Conservation (phyloP, 768 basidiomycete genomes). For the Tricholoma terreum region DNA sequence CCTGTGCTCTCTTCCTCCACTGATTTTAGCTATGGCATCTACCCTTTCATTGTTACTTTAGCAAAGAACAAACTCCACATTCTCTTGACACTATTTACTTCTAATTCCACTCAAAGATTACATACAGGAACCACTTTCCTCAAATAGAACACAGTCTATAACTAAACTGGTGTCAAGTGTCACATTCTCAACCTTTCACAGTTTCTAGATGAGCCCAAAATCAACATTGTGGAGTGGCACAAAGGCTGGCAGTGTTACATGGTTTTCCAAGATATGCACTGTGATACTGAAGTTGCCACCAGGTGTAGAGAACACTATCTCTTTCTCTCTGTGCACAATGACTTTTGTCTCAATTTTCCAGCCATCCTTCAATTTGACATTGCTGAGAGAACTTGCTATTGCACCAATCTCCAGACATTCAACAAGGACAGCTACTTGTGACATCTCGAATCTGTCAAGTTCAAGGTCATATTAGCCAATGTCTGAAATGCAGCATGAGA, state of each 20-base stretch:
- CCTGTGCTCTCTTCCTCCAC: neutral
- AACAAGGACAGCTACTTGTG: too few relatives aligned
- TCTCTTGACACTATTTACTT: neutral
- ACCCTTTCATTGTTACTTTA: slow-evolving; percentile 7
- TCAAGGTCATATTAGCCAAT: neutral
- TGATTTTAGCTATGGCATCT: too few relatives aligned
- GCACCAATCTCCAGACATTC: neutral
- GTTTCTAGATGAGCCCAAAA: slow-evolving; percentile 14
- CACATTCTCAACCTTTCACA: slow-evolving; percentile 11
- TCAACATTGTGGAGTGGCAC: slow-evolving; percentile 13
- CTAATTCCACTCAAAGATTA: neutral
- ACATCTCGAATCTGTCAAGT: neutral
- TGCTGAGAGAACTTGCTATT: neutral
- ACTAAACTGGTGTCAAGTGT: neutral
- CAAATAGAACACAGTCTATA: neutral
- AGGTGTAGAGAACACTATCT: neutral
- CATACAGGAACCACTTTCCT: neutral
- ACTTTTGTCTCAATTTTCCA: neutral
- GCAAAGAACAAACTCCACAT: neutral
- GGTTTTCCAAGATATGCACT: slow-evolving; percentile 2
- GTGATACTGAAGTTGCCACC: too few relatives aligned
- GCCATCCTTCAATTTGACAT: neutral
- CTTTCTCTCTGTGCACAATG: neutral
- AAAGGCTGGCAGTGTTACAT: slow-evolving; percentile 11
- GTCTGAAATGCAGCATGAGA: neutral